phyloP scores from a whole-genome alignment of 1,284 basidiomycete species.

The Pseudozyma pruni region DNA sequence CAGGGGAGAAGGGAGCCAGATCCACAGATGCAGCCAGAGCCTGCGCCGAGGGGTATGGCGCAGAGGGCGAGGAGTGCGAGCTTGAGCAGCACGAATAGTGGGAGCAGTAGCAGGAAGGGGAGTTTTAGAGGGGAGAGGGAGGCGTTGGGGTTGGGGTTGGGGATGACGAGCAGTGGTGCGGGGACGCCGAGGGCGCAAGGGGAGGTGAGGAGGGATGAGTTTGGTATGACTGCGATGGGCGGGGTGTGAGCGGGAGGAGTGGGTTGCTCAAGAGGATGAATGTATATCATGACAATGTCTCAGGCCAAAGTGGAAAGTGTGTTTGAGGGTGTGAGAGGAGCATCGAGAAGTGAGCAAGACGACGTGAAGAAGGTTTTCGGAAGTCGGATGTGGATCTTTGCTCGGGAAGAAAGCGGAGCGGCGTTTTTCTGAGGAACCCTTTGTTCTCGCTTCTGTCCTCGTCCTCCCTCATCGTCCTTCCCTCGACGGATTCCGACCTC shows the following conservation, averaged over 20 bases:
- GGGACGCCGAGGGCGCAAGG: background rate
- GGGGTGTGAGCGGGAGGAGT: no score
- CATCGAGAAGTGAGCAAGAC: no score
- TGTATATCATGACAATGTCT: no score
- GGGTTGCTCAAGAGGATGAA: no score
- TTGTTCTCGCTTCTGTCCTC: background rate
- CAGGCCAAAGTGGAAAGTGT: no score
- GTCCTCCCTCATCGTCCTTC: background rate
- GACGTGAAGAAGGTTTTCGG: constrained; percentile 8
- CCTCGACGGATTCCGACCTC: background rate
- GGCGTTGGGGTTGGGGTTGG: constrained; percentile 11
- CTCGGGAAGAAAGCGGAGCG: constrained; percentile 16
- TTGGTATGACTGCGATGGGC: constrained; percentile 1
- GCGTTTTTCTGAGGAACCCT: background rate
- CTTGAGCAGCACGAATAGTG: constrained; percentile 32
- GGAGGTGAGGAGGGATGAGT: background rate
- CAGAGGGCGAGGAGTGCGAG: constrained; percentile 40
- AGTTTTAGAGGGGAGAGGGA: constrained; percentile 11
- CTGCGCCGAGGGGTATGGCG: constrained; percentile 48
- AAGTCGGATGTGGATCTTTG: constrained; percentile 7
- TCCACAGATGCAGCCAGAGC: constrained; percentile 43
- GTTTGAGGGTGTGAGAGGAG: no score
- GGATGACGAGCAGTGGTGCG: constrained; percentile 15
- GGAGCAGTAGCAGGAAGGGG: constrained; percentile 14
- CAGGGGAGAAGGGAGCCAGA: constrained; percentile 8